These are phyloP conservation scores for Blastosporella zonata DNA, from an alignment of 1,284 basidiomycete genomes.

Conservation along the genomic window DNA sequence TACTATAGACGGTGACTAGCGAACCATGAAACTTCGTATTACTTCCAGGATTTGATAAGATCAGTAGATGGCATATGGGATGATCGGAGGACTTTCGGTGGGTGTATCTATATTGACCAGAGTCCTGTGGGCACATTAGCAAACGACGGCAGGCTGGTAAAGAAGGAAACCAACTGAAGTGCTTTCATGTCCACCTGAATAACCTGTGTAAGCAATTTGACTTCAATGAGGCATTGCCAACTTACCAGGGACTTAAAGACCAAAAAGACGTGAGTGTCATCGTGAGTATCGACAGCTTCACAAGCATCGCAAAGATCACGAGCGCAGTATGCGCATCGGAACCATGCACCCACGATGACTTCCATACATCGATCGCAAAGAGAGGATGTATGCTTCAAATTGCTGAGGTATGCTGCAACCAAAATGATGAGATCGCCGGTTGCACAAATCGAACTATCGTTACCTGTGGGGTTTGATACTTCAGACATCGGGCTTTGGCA, in stretches of 20 bases:
- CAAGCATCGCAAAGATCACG: slow-evolving; percentile 81
- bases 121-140: slow-evolving; percentile 34
- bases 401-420: slow-evolving; percentile 61
- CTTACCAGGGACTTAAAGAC: slow-evolving; percentile 80
- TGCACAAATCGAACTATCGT: background rate
- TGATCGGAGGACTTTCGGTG: slow-evolving; percentile 50
- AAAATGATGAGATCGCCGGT: background rate
- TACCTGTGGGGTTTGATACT: slow-evolving; percentile 59
- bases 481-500: slow-evolving; percentile 37
- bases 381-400: slow-evolving; percentile 63
- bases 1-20: slow-evolving; percentile 4
- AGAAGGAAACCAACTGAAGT: slow-evolving; percentile 45
- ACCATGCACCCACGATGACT: slow-evolving; percentile 79
- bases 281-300: slow-evolving; percentile 75
- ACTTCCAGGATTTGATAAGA: slow-evolving; percentile 15
- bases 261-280: slow-evolving; percentile 78
- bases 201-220: slow-evolving; percentile 1
- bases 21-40: background rate
- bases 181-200: slow-evolving; percentile 56
- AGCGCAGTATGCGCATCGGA: slow-evolving; percentile 82
- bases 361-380: slow-evolving; percentile 77
- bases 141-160: background rate
- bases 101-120: slow-evolving; percentile 61
- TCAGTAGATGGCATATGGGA: slow-evolving; percentile 55
- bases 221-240: slow-evolving; percentile 2